Base-by-base conservation (phyloP, 2,329 filamentous ascomycete species). In the Orbilia blumenaviensis region DNA sequence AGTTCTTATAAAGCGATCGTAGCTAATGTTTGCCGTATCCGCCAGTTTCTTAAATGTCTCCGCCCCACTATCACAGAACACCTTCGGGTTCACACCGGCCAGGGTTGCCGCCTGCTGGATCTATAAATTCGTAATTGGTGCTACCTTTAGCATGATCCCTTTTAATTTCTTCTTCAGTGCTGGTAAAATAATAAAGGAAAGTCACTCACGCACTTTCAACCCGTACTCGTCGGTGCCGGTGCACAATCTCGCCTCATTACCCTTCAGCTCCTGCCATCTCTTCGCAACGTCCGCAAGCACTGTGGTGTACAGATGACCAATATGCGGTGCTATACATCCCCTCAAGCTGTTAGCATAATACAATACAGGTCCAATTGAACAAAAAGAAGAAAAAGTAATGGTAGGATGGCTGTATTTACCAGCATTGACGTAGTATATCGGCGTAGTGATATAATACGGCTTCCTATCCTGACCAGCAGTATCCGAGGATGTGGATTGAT, bases 401-500 rank as follows among this genome's bases (percentile, higher is more conserved):
- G 14, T 34, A n/a, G 41, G 16, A 44, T 41, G 27, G 66, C 62
- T 29, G 63, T 79, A 85, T 29, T 79, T 85, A 94, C 92, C 89
- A 66, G 94, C 92, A 87, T 99, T 99, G 85, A 99, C 95, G 83
- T 99, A 99, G 85, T 98, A 99, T 72, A 99, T 99, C 1, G 95
- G 95, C 7, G 93, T 96, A 3, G 95, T 98, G 81, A 97, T 87
- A 85, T 98, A 99, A 85, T 91, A 97, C 7, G 94, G 93, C 85
- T 98, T 98, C 76, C 84, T 82, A 25, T 46, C 32, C 23, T 18
- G n/a, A 27, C 6, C n/a, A n/a, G 38, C 12, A 41, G 50, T 23
- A 21, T 48, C 29, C 4, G 58, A 63, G 12, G 68, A n/a, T n/a
- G n/a, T n/a, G n/a, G n/a, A 68, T 41, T 74, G 69, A 32, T 62